Evolutionary conservation across 306 rosid genomes (phyloP).

Genomic region (Albizia julibrissin): DNA sequence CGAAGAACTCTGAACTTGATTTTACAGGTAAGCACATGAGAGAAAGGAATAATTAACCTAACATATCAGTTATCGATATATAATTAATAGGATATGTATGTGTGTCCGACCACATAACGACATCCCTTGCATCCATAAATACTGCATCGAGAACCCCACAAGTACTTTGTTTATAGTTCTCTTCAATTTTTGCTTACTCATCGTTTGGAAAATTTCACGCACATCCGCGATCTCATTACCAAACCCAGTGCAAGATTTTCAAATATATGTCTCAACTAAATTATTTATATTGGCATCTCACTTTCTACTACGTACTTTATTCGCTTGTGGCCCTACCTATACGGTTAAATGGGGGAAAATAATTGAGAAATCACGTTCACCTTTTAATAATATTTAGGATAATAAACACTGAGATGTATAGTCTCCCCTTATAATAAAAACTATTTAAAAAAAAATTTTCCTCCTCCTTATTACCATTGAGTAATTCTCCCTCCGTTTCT

Average conservation of each 20-base stretch:
- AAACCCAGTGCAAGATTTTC: not conserved
- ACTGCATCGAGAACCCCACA: not conserved
- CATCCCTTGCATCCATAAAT: constrained; percentile 19
- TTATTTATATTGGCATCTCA: not conserved
- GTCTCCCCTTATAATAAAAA: not conserved
- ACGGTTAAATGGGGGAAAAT: not conserved
- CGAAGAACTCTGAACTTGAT: not conserved
- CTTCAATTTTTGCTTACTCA: constrained; percentile 8
- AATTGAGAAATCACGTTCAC: not conserved
- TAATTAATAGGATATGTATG: constrained; percentile 10
- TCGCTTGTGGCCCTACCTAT: not conserved
- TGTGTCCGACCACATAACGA: constrained; percentile 44
- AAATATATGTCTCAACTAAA: not conserved
- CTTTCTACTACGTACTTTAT: not conserved
- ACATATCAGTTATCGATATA: not conserved
- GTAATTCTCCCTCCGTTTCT: no score
- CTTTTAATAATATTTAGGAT: not conserved
- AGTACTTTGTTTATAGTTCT: not conserved
- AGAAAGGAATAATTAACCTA: constrained; percentile 8
- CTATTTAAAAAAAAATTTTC: no score
- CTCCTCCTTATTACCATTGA: no score
- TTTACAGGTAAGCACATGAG: not conserved
- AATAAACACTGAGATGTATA: not conserved
- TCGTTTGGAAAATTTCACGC: not conserved
- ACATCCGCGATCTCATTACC: not conserved